Percentiles rank a stretch among this genome's conserved stretches.
Conservation (phyloP, 352 stramenopile species). For the Phytophthora crassamura region DNA sequence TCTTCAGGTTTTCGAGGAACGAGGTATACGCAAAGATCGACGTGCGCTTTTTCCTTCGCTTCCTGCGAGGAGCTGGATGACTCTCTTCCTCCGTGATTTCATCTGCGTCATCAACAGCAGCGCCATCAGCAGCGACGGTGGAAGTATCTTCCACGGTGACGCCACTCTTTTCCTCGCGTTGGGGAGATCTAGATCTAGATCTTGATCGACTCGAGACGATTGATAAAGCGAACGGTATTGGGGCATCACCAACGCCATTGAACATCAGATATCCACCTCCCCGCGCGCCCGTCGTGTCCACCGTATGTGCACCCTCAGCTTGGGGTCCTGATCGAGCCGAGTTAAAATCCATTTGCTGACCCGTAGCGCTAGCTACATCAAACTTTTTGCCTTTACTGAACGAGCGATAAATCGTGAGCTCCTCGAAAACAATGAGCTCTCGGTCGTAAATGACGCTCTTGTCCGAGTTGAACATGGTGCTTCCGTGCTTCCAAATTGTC, state of each 20-base stretch:
- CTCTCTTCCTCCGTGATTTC: constrained; percentile 11
- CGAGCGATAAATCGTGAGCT: constrained; percentile 82
- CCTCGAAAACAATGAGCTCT: constrained; percentile 81
- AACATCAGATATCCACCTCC: constrained; percentile 89
- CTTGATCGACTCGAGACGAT: constrained; percentile 46
- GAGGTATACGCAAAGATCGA: constrained; percentile 27
- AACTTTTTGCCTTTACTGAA: constrained; percentile 71
- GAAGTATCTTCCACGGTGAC: constrained; percentile 13
- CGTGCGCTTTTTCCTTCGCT: constrained; percentile 30
- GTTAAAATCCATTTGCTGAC: constrained; percentile 58
- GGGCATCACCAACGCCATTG: constrained; percentile 83
- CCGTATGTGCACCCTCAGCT: constrained; percentile 48
- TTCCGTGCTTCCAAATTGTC: constrained; percentile 87
- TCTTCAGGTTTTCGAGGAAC: constrained; percentile 74
- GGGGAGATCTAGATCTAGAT: constrained; percentile 13
- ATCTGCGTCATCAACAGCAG: neutral
- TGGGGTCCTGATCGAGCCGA: constrained; percentile 41
- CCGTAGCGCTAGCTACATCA: constrained; percentile 27
- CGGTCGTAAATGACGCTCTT: constrained; percentile 78
- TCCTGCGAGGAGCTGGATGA: constrained; percentile 14
- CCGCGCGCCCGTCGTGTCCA: constrained; percentile 49
- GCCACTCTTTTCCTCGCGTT: constrained; percentile 15
- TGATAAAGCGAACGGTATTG: constrained; percentile 78
- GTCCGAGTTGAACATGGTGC: constrained; percentile 85
- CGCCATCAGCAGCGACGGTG: neutral